phyloP scores from a whole-genome alignment of 2,329 filamentous ascomycete genomes.

The Didymella pinodella region DNA sequence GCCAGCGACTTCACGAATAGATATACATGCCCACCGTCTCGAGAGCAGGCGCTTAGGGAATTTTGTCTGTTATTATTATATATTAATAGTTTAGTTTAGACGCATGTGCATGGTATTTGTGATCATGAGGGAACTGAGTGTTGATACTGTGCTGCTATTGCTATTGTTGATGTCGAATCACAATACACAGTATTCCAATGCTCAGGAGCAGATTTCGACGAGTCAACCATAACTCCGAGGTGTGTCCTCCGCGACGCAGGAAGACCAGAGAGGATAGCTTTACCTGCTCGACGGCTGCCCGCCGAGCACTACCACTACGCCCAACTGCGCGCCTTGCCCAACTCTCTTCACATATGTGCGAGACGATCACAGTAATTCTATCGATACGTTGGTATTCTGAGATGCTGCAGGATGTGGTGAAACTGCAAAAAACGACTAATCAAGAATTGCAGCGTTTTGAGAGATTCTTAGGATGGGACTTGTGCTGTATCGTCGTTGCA shows the following conservation, averaged over 20 bases:
- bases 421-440: too few species aligned
- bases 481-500: too few species aligned
- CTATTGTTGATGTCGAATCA: too few species aligned
- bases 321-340: background rate
- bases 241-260: background rate
- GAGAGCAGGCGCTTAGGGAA: background rate
- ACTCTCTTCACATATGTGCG: background rate
- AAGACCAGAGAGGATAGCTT: background rate
- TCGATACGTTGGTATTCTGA: background rate
- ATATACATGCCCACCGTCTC: background rate
- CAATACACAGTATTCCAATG: background rate
- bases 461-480: too few species aligned
- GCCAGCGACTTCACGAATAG: background rate
- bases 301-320: background rate
- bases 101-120: too few species aligned
- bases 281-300: background rate
- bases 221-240: background rate
- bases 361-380: background rate
- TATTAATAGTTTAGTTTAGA: background rate
- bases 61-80: background rate
- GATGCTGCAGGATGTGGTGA: background rate
- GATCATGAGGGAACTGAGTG: too few species aligned
- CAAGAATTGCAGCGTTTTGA: too few species aligned
- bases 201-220: slow-evolving; percentile 1
- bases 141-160: too few species aligned